Conservation (phyloP, 2,329 filamentous ascomycete species). For the Clarireedia monteithiana region DNA sequence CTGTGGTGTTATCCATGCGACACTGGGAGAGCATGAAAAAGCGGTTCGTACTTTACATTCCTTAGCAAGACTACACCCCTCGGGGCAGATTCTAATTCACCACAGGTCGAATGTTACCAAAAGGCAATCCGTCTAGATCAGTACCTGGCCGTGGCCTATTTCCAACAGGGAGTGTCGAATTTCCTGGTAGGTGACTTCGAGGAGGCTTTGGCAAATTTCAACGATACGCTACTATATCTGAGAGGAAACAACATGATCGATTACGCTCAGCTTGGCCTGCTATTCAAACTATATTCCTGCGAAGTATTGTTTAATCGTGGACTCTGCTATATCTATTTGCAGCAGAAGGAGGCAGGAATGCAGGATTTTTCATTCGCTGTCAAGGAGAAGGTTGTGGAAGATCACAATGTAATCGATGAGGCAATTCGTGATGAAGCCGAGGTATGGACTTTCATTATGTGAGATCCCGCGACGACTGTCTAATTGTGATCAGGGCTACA, state of each 20-base stretch:
- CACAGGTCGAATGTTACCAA: conserved; percentile 88
- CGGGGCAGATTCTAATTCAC: conserved; percentile 8
- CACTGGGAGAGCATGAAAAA: conserved; percentile 89
- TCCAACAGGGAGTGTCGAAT: conserved; percentile 97
- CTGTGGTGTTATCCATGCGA: conserved; percentile 95
- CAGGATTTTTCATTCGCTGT: conserved; percentile 85
- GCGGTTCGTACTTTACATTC: conserved; percentile 55
- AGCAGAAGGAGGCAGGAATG: conserved; percentile 84
- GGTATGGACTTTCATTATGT: conserved; percentile 40
- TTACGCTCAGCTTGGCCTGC: conserved; percentile 89
- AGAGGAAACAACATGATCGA: conserved; percentile 96
- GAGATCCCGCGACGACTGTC: neutral
- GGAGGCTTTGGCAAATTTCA: conserved; percentile 96
- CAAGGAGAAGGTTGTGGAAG: conserved; percentile 92
- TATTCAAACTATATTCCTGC: conserved; percentile 95
- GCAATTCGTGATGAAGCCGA: conserved; percentile 90
- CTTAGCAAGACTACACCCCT: neutral
- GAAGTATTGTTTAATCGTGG: conserved; percentile 97
- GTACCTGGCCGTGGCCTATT: conserved; percentile 95
- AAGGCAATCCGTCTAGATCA: conserved; percentile 83
- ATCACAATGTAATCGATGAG: conserved; percentile 97
- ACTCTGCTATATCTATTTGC: conserved; percentile 93
- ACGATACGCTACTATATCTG: conserved; percentile 90
- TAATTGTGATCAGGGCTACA: conserved; percentile 64
- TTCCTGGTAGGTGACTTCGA: conserved; percentile 96